phyloP scores from a whole-genome alignment of 352 stramenopile species.

The Phytophthora ramorum region DNA sequence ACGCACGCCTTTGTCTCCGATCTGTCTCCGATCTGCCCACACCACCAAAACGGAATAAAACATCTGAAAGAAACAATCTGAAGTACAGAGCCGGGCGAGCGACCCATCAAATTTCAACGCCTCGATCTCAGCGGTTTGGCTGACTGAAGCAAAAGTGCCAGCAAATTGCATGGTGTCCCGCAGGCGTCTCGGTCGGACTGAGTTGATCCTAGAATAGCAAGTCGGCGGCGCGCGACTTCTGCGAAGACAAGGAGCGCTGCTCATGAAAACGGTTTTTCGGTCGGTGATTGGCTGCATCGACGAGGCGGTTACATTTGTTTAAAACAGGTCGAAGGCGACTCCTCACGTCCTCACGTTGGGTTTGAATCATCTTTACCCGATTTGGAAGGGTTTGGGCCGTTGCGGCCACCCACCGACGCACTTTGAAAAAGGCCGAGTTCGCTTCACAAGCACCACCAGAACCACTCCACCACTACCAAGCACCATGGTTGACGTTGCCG shows the following conservation, averaged over 20 bases:
- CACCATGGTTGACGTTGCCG: slow-evolving; percentile 53
- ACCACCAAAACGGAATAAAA: slow-evolving; percentile 33
- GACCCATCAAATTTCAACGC: slow-evolving; percentile 22
- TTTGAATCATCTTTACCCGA: slow-evolving; percentile 16
- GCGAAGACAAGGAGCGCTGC: neutral
- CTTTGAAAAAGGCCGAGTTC: slow-evolving; percentile 52
- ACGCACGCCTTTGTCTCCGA: slow-evolving; percentile 19
- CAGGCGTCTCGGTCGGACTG: neutral
- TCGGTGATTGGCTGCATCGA: slow-evolving; percentile 18
- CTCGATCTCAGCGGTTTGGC: neutral
- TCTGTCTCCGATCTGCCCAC: slow-evolving; percentile 4
- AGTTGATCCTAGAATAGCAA: neutral
- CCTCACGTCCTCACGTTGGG: slow-evolving; percentile 30
- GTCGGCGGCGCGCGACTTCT: neutral
- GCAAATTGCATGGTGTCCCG: neutral
- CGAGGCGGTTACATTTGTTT: slow-evolving; percentile 26
- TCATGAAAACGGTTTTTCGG: too few relatives aligned
- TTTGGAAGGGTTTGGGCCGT: slow-evolving; percentile 19
- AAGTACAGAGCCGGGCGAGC: slow-evolving; percentile 26
- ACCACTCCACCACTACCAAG: slow-evolving; percentile 17
- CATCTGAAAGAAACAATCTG: slow-evolving; percentile 3
- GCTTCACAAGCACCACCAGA: slow-evolving; percentile 41
- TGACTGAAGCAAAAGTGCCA: neutral
- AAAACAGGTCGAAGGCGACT: neutral
- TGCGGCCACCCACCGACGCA: slow-evolving; percentile 22